These are phyloP conservation scores for Trichoderma koningiopsis DNA, from an alignment of 2,329 filamentous ascomycete species.

Conservation along the genomic window DNA sequence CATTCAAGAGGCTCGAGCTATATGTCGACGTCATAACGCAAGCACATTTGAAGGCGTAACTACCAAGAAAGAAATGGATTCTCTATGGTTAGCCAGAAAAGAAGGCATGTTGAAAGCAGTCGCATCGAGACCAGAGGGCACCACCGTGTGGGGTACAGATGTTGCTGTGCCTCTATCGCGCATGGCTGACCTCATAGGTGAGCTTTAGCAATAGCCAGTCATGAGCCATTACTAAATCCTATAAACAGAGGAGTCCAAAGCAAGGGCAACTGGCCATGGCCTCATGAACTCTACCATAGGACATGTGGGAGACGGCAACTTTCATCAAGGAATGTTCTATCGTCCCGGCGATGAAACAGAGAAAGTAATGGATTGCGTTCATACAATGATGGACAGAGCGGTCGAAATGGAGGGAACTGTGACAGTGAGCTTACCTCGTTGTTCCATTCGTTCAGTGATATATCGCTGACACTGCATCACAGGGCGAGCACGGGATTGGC, in stretches of 20 bases:
- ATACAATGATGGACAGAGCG: conserved; percentile 70
- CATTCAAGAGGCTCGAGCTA: conserved; percentile 57
- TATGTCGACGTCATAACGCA: conserved; percentile 54
- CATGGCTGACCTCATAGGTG: conserved; percentile 68
- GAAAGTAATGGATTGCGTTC: conserved; percentile 60
- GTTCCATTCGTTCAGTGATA: not conserved
- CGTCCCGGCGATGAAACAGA: conserved; percentile 56
- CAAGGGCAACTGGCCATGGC: conserved; percentile 63
- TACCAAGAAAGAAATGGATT: conserved; percentile 63
- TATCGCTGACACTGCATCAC: not conserved
- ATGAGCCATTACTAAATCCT: not conserved
- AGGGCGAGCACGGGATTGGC: conserved; percentile 70
- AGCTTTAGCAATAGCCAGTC: not conserved
- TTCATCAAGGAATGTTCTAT: conserved; percentile 58
- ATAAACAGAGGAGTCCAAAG: conserved; percentile 60
- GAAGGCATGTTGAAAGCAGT: conserved; percentile 74
- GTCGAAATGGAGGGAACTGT: conserved; percentile 72
- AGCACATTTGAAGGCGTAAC: conserved; percentile 69
- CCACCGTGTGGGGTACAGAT: conserved; percentile 77
- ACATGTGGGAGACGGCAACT: conserved; percentile 75
- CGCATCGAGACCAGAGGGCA: conserved; percentile 60
- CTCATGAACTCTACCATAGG: conserved; percentile 69
- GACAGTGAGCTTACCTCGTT: conserved; percentile 52
- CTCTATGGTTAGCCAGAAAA: conserved; percentile 76
- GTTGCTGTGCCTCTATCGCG: conserved; percentile 75